Evolutionary conservation across 2,329 filamentous ascomycete genomes (phyloP).

Genomic region (Fusarium kyushuense): DNA sequence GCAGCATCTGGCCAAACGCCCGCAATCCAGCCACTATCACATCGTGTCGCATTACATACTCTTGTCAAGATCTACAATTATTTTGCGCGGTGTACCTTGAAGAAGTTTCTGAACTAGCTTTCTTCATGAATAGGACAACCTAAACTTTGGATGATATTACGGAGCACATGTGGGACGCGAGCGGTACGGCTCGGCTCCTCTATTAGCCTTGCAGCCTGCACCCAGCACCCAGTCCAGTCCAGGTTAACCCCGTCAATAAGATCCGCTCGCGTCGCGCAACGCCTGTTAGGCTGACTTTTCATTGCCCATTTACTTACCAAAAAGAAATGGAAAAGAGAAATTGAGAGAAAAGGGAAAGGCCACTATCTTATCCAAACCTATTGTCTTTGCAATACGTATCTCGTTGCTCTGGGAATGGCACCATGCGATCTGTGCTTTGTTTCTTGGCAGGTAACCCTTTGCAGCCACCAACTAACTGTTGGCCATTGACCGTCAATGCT

Average conservation of each 20-base stretch:
- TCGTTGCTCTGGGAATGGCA: not conserved
- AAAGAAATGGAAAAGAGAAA: not conserved
- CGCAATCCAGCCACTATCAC: conserved; percentile 22
- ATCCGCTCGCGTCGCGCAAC: conserved; percentile 30
- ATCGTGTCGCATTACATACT: not conserved
- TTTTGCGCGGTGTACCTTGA: not conserved
- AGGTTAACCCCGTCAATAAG: conserved; percentile 25
- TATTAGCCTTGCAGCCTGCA: conserved; percentile 41
- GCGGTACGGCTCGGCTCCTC: conserved; percentile 45
- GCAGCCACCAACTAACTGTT: not conserved
- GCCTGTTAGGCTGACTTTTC: conserved; percentile 6
- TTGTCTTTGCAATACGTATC: not conserved
- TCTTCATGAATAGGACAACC: conserved; percentile 5
- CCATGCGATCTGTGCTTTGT: not conserved
- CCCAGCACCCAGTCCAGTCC: conserved; percentile 18
- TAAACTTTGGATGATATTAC: conserved; percentile 34
- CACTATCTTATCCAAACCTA: not conserved
- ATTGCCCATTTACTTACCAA: conserved; percentile 1
- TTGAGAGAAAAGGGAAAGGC: not conserved
- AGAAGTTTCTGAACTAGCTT: conserved; percentile 29
- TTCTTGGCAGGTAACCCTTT: conserved; percentile 8
- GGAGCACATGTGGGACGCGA: conserved; percentile 32
- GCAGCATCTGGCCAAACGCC: conserved; percentile 8
- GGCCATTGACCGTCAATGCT: conserved; percentile 1
- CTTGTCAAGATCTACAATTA: not conserved